Percentiles rank a stretch among this genome's conserved stretches.
Evolutionary conservation across 352 stramenopile species (phyloP).

Genomic region (Sclerospora graminicola): DNA sequence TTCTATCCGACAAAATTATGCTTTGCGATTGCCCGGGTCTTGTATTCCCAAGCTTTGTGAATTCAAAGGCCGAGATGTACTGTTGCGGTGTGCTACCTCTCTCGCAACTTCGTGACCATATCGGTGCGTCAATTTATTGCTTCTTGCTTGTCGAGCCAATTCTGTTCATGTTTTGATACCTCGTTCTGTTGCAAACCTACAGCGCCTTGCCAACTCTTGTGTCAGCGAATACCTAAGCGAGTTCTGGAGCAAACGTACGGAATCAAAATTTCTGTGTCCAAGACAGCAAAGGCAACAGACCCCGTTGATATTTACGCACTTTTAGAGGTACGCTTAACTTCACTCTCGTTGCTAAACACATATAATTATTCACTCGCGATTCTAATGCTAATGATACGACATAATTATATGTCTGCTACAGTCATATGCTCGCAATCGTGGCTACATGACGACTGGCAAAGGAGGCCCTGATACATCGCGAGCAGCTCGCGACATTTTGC

Average conservation of each 20-base stretch:
- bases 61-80: conserved; percentile 97
- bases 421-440: conserved; percentile 76
- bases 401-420: no score
- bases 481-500: conserved; percentile 93
- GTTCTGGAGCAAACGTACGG: no score
- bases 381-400: no score
- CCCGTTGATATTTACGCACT: conserved; percentile 76
- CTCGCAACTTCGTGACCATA: conserved; percentile 95
- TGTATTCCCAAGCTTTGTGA: conserved; percentile 99
- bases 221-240: no score
- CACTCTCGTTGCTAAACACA: no score
- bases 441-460: conserved; percentile 91
- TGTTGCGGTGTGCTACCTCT: conserved; percentile 98
- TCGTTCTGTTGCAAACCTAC: no score
- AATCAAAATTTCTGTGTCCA: conserved; percentile 83
- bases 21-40: conserved; percentile 99
- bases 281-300: no score
- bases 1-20: conserved; percentile 94
- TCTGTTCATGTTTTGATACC: no score
- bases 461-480: conserved; percentile 92
- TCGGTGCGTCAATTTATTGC: conserved; percentile 29
- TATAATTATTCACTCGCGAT: background rate
- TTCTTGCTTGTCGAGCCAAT: conserved; percentile 79
- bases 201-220: no score
- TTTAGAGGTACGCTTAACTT: conserved; percentile 53